Conservation (phyloP, 768 basidiomycete genomes). For the Auricularia sp. region DNA sequence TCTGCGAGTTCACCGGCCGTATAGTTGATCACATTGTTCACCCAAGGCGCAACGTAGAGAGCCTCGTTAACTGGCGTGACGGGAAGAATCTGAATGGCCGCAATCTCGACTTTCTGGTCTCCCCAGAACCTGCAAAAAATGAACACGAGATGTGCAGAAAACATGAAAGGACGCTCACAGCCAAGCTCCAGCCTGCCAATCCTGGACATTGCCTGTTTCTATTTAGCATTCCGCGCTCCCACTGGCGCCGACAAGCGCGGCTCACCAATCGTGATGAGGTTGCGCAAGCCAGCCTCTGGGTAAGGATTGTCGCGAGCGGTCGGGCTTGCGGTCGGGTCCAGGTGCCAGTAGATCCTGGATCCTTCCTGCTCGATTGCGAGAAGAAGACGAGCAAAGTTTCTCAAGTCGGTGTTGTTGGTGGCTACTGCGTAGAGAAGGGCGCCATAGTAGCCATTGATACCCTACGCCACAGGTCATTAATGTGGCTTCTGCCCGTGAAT, state of each 20-base stretch:
- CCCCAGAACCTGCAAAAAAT: slow-evolving; percentile 20
- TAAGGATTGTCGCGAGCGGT: slow-evolving; percentile 26
- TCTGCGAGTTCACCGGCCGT: slow-evolving; percentile 17
- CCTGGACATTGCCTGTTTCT: slow-evolving; percentile 20
- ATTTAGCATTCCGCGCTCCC: not conserved
- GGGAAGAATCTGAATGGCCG: slow-evolving; percentile 18
- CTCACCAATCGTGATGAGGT: slow-evolving; percentile 21
- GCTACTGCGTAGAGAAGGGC: slow-evolving; percentile 24
- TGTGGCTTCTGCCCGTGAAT: not conserved
- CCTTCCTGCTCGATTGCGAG: slow-evolving; percentile 27
- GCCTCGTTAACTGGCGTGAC: slow-evolving; percentile 12
- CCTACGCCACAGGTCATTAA: slow-evolving; percentile 1
- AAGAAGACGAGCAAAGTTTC: slow-evolving; percentile 24
- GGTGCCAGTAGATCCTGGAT: slow-evolving; percentile 27
- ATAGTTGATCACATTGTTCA: slow-evolving; percentile 20
- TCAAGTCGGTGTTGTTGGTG: slow-evolving; percentile 21
- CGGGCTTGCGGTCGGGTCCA: slow-evolving; percentile 22
- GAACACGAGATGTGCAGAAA: not conserved
- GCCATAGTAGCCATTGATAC: slow-evolving; percentile 27
- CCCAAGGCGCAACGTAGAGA: slow-evolving; percentile 25
- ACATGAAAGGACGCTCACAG: slow-evolving; percentile 9
- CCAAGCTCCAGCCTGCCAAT: slow-evolving; percentile 28
- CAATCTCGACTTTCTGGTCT: slow-evolving; percentile 21
- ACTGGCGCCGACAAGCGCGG: too few relatives aligned
- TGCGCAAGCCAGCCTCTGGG: slow-evolving; percentile 20